Conservation (phyloP, 768 basidiomycete species). For the Boletellus ananiceps region DNA sequence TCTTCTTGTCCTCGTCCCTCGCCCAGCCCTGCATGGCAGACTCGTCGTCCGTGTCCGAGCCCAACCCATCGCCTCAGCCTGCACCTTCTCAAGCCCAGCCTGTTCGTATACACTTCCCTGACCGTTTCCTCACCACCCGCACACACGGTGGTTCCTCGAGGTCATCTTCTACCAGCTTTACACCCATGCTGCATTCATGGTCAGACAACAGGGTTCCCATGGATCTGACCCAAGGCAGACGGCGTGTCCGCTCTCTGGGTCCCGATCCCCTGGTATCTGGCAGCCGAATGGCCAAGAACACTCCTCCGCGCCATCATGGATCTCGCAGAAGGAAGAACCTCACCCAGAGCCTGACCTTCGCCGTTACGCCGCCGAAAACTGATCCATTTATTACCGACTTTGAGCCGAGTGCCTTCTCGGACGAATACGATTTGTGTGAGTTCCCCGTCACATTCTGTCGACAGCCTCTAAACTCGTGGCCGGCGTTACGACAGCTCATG, state of each 20-base stretch:
- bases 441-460: conserved; percentile 12
- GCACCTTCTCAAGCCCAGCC: conserved; percentile 10
- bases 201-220: conserved; percentile 8
- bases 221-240: conserved; percentile 14
- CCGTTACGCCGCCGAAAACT: conserved; percentile 21
- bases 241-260: conserved; percentile 21
- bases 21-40: conserved; percentile 28
- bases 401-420: conserved; percentile 50
- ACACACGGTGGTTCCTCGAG: conserved; percentile 26
- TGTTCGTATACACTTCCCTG: conserved; percentile 34
- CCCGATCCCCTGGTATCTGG: conserved; percentile 14
- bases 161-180: conserved; percentile 29
- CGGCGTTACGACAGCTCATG: conserved; percentile 48
- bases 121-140: conserved; percentile 26
- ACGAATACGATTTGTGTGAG: conserved; percentile 78
- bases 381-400: conserved; percentile 32
- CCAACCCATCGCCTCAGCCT: conserved; percentile 13
- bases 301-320: conserved; percentile 11
- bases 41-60: conserved; percentile 18
- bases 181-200: conserved; percentile 12
- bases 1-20: not conserved
- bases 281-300: conserved; percentile 12
- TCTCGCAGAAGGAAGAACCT: conserved; percentile 20
- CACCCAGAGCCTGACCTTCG: conserved; percentile 11
- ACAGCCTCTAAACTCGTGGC: conserved; percentile 11